Conservation (phyloP, 1,139 yeast species). For the Pneumocystis sp. region DNA sequence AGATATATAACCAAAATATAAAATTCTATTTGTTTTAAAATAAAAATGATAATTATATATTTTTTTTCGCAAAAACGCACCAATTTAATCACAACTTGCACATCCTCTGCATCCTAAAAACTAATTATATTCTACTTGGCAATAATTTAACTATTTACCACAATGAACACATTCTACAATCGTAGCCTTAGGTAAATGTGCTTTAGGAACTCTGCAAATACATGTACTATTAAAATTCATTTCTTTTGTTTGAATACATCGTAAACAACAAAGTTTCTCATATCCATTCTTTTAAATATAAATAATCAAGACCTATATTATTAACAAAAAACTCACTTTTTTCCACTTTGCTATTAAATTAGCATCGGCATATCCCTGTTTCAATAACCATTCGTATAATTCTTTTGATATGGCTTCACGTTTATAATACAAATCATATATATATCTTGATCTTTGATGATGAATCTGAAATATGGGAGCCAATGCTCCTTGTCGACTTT, state of each 20-base stretch:
- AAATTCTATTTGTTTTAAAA: background rate
- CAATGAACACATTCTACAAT: constrained; percentile 60
- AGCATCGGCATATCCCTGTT: constrained; percentile 52
- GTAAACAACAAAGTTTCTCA: constrained; percentile 70
- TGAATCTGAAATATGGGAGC: constrained; percentile 60
- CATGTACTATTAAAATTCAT: constrained; percentile 37
- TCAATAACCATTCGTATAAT: constrained; percentile 63
- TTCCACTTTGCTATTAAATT: constrained; percentile 80
- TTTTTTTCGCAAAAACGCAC: background rate
- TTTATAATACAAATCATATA: constrained; percentile 59
- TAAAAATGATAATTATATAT: background rate
- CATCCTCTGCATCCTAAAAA: background rate
- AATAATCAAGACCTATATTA: background rate
- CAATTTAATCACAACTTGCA: background rate
- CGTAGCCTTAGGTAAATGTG: constrained; percentile 25
- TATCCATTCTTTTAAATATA: constrained; percentile 36
- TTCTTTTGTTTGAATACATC: constrained; percentile 49
- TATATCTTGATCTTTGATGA: constrained; percentile 63
- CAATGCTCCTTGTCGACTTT: constrained; percentile 36
- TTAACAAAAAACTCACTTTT: constrained; percentile 30
- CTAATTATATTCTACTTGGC: background rate
- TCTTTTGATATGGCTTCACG: constrained; percentile 51
- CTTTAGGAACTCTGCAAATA: constrained; percentile 72
- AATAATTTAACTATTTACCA: constrained; percentile 29
- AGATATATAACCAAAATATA: background rate